These are phyloP conservation scores for Withania somnifera DNA, from an alignment of 305 asterid genomes.

Conservation along the genomic window DNA sequence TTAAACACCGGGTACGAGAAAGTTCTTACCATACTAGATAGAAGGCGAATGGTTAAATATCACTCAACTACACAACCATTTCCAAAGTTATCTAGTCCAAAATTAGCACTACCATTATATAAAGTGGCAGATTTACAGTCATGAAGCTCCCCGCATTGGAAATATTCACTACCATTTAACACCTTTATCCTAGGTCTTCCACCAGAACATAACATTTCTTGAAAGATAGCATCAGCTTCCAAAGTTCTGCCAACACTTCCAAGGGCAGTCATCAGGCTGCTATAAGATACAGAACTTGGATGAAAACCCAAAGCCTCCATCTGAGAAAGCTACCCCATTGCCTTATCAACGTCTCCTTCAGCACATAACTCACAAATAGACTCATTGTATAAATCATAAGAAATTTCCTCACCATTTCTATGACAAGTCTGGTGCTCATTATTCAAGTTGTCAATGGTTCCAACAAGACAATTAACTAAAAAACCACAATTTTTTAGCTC, in stretches of 20 bases:
- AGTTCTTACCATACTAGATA: background rate
- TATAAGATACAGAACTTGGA: slow-evolving; percentile 35
- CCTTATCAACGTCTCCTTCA: slow-evolving; percentile 55
- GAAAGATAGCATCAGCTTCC: slow-evolving; percentile 75
- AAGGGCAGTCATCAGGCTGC: slow-evolving; percentile 42
- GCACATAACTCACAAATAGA: slow-evolving; percentile 45
- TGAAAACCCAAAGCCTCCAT: slow-evolving; percentile 80
- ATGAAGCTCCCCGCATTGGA: background rate
- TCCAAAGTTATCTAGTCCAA: background rate
- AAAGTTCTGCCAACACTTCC: slow-evolving; percentile 66
- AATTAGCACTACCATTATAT: background rate
- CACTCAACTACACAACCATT: background rate
- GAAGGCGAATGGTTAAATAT: background rate
- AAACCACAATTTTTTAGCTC: background rate
- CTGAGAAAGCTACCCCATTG: slow-evolving; percentile 55
- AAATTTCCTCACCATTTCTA: slow-evolving; percentile 35
- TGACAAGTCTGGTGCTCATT: background rate
- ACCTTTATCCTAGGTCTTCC: slow-evolving; percentile 40
- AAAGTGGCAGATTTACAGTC: background rate
- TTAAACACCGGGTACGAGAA: background rate
- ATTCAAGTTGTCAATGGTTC: background rate
- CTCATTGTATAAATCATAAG: slow-evolving; percentile 41
- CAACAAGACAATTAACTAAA: slow-evolving; percentile 7
- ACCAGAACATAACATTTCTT: slow-evolving; percentile 61
- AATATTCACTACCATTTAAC: slow-evolving; percentile 18